Evolutionary conservation across 2,329 filamentous ascomycete genomes (phyloP), one percentile per base, ranked within the genome.

Genomic region (Colletotrichum sp.): DNA sequence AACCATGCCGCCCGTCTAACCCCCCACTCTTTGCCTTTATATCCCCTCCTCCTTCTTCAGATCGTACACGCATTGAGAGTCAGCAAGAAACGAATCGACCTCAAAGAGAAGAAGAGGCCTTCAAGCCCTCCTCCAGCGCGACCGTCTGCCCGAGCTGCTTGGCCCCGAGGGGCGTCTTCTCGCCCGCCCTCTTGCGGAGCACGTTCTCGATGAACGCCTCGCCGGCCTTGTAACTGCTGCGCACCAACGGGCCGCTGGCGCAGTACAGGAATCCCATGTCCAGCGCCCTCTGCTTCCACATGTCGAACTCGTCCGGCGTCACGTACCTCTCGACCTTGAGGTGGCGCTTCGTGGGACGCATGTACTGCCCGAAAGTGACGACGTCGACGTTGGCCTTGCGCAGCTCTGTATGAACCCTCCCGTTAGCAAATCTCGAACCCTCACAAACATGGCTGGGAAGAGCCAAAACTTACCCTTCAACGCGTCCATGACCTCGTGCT

Each of bases 191-290:
- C 91, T 98, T 98, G 86, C 95, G 95, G 76, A 99, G 87, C 24
- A 99, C 96, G 81, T 99, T 99, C 89, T 99, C 97, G 80, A 99
- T 99, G 83, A 99, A 99, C 2, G 96, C 95, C 88, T 99, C 97
- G 49, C 97, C 97, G 3, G 97, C 97, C 89, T 99, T 99, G 88
- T 99, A 99, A 63, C 95, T 98, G 79, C 96, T 98, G 76, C 97
- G 92, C 28, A 99, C 96, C 64, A 99, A 88, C 3, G 97, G 97
- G 0, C 97, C 97, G 74, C 95, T 97, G 16, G 97, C 97, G 84
- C 96, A 98, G 88, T 99, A 99, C 80, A 99, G 86, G 90, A 99
- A 99, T 64, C 97, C 97, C 93, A 99, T 92, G 78, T 98, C 96
- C 62, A 99, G 89, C 52, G 97, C 96, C 68, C 96, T 92, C 87